Percentiles rank a stretch among this genome's conserved stretches.
phyloP scores from a whole-genome alignment of 306 rosid species.

The Cucumis hystrix region DNA sequence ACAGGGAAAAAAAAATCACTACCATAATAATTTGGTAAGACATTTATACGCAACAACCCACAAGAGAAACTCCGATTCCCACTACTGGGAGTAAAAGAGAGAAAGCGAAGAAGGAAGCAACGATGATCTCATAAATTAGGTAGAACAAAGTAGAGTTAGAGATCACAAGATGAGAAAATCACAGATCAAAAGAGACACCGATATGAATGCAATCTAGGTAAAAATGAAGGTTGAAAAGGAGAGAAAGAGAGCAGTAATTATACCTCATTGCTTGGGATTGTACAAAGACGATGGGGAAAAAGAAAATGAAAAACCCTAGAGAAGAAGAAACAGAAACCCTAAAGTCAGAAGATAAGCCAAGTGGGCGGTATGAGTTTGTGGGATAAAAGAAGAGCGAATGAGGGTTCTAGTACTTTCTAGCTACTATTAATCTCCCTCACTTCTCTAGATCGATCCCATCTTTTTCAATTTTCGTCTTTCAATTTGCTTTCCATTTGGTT shows the following conservation, averaged over 20 bases:
- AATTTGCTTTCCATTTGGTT: not conserved
- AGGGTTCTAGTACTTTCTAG: constrained; percentile 7
- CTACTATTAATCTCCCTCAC: not conserved
- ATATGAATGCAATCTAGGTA: not conserved
- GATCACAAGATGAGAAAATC: not conserved
- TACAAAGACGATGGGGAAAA: not conserved
- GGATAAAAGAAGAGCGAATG: not conserved
- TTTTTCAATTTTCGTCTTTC: not conserved
- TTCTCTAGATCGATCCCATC: too few relatives aligned
- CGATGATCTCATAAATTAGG: not conserved
- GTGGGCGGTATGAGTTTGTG: not conserved
- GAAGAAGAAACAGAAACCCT: constrained; percentile 1
- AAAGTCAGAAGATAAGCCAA: not conserved
- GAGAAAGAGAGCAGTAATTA: not conserved
- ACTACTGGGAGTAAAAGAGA: not conserved
- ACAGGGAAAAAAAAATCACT: not conserved
- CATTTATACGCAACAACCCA: not conserved
- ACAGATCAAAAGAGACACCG: not conserved
- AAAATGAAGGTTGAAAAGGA: not conserved
- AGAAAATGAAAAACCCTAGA: not conserved
- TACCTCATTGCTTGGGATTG: constrained; percentile 1
- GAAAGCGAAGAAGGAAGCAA: not conserved
- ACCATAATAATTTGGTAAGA: too few relatives aligned
- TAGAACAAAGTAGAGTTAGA: not conserved
- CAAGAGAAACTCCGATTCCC: not conserved